Evolutionary conservation across 2,329 filamentous ascomycete genomes (phyloP).

Genomic region (Fusarium chlamydosporum): DNA sequence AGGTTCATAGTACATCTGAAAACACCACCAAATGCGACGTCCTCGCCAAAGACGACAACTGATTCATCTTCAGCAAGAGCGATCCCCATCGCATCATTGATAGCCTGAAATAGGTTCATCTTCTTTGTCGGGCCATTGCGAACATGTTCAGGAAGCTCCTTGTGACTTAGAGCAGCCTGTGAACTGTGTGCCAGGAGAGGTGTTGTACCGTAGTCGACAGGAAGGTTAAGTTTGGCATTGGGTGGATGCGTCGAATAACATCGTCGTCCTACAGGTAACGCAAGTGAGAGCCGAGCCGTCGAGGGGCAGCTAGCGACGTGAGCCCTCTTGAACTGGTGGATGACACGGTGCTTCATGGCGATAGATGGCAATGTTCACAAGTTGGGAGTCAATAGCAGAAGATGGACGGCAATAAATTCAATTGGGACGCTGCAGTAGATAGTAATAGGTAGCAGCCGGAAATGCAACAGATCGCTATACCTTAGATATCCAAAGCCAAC

Average conservation of each 20-base stretch:
- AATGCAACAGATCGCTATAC: conserved; percentile 26
- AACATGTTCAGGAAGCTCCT: conserved; percentile 77
- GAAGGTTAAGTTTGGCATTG: conserved; percentile 81
- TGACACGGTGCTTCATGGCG: conserved; percentile 55
- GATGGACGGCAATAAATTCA: conserved; percentile 27
- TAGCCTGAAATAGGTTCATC: conserved; percentile 93
- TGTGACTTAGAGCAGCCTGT: conserved; percentile 76
- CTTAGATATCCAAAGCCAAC: conserved; percentile 42
- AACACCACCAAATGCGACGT: conserved; percentile 96
- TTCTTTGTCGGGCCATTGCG: conserved; percentile 81
- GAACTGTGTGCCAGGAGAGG: conserved; percentile 85
- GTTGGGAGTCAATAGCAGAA: conserved; percentile 16
- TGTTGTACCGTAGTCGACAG: conserved; percentile 87
- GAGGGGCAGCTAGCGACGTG: conserved; percentile 40
- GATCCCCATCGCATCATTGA: conserved; percentile 89
- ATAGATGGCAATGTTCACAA: conserved; percentile 19
- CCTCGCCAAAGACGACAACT: conserved; percentile 93
- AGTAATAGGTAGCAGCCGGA: conserved; percentile 4
- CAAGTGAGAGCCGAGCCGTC: conserved; percentile 38
- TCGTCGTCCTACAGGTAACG: conserved; percentile 40
- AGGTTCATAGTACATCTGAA: conserved; percentile 95
- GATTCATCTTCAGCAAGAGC: conserved; percentile 87
- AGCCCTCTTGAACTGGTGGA: conserved; percentile 52
- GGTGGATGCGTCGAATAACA: conserved; percentile 70
- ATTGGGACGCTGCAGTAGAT: conserved; percentile 12